Evolutionary conservation across 2,329 filamentous ascomycete genomes (phyloP), one percentile per base, ranked within the genome.

Genomic region (Neurospora crassa): DNA sequence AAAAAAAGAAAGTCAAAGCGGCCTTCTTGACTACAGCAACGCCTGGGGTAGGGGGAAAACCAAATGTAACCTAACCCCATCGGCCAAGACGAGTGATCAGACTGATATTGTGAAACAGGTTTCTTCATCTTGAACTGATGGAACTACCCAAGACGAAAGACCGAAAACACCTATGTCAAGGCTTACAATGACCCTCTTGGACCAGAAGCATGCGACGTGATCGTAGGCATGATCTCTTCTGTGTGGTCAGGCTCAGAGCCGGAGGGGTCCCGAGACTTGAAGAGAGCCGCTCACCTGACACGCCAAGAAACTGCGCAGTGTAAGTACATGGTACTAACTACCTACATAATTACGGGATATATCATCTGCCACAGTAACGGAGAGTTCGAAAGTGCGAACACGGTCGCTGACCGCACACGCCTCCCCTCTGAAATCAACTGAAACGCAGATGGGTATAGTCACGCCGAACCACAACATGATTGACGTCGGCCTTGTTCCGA

Each of bases 1-100:
- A 73, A 75, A 74, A 75, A 75, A 73, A 74, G 73, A 71, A 29
- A 76, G 71, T 74, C 71, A 75, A 75, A 75, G 71, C 75, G 71
- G 74, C 70, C 63, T 68, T 63, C 68, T 63, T 67, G 47, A 45
- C 68, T 73, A 71, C 72, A 40, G 43, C 68, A 68, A 72, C 70
- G 53, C 68, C 70, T 37, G 72, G 71, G 68, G 70, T 72, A 69
- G 14, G 14, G 16, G 24, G 14, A 34, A 18, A 63, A 16, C 24
- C 34, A 37, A 29, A 37, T 63, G 53, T 37, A 63, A 63, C 53
- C 53, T 63, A 63, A 63, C 53, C 53, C 53, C 53, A 37, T 10
- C 53, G 29, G 8, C 53, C 14, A 34, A 34, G 24, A 34, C 24
- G 53, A 63, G 53, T 63, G 53, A 63, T 37, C 29, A 29, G 47